phyloP scores from a whole-genome alignment of 306 rosid genomes.

The peach (Prunus persica) region DNA sequence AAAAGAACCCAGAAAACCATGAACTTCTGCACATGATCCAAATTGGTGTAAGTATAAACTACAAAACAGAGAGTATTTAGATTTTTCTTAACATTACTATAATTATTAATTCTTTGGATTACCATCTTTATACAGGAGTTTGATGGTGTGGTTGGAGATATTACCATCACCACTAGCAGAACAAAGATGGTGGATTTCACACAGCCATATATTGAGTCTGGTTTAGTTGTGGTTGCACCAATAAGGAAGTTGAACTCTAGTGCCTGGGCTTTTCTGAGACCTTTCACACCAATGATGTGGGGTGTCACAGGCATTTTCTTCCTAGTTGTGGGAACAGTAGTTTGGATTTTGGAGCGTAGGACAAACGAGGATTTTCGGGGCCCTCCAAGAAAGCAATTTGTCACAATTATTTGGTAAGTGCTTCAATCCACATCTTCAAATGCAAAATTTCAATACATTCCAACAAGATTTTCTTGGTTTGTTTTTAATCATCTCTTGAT shows the following conservation, averaged over 20 bases:
- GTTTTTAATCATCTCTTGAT: neutral
- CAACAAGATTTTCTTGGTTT: too few species aligned
- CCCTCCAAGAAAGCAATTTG: constrained; percentile 57
- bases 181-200: constrained; percentile 36
- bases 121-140: constrained; percentile 10
- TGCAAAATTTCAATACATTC: neutral
- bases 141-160: constrained; percentile 26
- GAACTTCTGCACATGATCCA: constrained; percentile 24
- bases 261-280: constrained; percentile 30
- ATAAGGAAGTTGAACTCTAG: constrained; percentile 19
- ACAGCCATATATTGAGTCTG: constrained; percentile 42
- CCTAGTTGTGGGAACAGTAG: constrained; percentile 61
- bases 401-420: constrained; percentile 27
- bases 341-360: constrained; percentile 83
- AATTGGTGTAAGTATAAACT: constrained; percentile 25
- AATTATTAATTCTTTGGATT: neutral
- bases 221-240: constrained; percentile 76
- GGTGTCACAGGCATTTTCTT: constrained; percentile 55
- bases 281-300: constrained; percentile 68
- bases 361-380: constrained; percentile 74
- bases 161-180: constrained; percentile 31
- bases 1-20: constrained; percentile 4
- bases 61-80: neutral
- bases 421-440: neutral
- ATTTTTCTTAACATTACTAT: neutral